Conservation (phyloP, 768 basidiomycete genomes). For the Tricholoma sp. region DNA sequence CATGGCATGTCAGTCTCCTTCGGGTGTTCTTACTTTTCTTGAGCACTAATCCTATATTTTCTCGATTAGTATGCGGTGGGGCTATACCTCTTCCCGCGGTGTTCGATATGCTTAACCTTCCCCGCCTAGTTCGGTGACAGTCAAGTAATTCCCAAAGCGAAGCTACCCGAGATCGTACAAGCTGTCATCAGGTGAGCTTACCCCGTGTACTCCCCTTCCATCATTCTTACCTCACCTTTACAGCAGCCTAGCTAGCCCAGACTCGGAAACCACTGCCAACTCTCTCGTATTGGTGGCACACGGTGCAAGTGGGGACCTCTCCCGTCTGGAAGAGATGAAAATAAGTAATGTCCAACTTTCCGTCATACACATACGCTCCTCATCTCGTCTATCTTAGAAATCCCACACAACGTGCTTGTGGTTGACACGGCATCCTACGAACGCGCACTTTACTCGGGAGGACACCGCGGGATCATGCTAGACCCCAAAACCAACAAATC, state of each 20-base stretch:
- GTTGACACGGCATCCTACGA: conserved; percentile 66
- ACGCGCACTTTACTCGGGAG: conserved; percentile 51
- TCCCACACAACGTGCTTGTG: conserved; percentile 68
- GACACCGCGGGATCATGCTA: conserved; percentile 54
- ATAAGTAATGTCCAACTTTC: conserved; percentile 47
- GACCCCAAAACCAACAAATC: conserved; percentile 52
- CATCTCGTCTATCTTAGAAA: conserved; percentile 33
- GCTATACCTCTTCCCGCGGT: neutral
- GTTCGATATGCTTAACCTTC: conserved; percentile 5
- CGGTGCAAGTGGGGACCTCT: conserved; percentile 46
- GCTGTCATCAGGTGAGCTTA: conserved; percentile 58
- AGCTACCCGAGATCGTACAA: conserved; percentile 66
- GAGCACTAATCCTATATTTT: neutral
- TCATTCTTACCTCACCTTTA: neutral
- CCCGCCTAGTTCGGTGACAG: conserved; percentile 70
- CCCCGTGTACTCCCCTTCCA: neutral
- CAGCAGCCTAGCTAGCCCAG: conserved; percentile 72
- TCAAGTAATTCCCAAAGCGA: conserved; percentile 61
- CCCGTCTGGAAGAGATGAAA: conserved; percentile 70
- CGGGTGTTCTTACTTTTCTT: neutral
- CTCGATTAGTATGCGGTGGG: conserved; percentile 60
- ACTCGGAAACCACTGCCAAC: conserved; percentile 68
- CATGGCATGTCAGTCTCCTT: conserved; percentile 59
- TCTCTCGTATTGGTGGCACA: conserved; percentile 70
- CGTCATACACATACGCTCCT: neutral